Base-by-base conservation (phyloP, 768 basidiomycete species). In the Tricholoma flavovirens region DNA sequence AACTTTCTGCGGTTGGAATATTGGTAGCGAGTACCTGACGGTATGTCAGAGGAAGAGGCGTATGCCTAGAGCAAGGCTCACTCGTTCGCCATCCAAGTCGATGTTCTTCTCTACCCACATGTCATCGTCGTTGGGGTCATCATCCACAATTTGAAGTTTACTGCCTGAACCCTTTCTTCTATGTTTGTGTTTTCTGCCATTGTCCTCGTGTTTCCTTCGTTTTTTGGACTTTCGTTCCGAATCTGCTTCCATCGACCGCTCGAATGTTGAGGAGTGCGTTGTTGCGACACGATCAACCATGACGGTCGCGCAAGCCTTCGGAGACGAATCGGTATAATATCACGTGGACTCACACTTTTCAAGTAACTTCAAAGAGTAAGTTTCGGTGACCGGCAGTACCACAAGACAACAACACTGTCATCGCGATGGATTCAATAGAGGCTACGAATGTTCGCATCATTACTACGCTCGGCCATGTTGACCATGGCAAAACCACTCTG, bases 401-500 rank as follows among this genome's bases (percentile, higher is more conserved):
- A n/a, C n/a, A n/a, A 10, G 14, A 3, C 5, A 26, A 26, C 24
- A 3, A 26, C 5, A 26, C 5, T 5, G 2, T 26, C 24, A 26
- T 45, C 43, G 40, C 52, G 19, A 68, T 75, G 69, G 69, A 72
- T 50, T 59, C 66, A 21, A 73, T 72, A 54, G 75, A 79, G 59
- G 63, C 77, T 57, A 56, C 66, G 15, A 80, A 86, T 50, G 75
- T 90, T 26, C 84, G 89, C 29, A 89, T 88, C 58, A 83, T 93
- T 60, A 93, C 91, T 5, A 90, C 90, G 2, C 83, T 93, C 6
- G 90, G 91, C 11, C 90, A 93, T 70, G 91, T 93, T 55, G 93
- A 98, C 69, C 95, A 98, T 75, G 95, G 95, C 64, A 97, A 99
- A 73, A 93, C 93, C 2, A 94, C 93, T 0, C 82, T 93, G 57